Base-by-base conservation (phyloP, 164 flowering plant genomes). In the Nelumbo lutea region DNA sequence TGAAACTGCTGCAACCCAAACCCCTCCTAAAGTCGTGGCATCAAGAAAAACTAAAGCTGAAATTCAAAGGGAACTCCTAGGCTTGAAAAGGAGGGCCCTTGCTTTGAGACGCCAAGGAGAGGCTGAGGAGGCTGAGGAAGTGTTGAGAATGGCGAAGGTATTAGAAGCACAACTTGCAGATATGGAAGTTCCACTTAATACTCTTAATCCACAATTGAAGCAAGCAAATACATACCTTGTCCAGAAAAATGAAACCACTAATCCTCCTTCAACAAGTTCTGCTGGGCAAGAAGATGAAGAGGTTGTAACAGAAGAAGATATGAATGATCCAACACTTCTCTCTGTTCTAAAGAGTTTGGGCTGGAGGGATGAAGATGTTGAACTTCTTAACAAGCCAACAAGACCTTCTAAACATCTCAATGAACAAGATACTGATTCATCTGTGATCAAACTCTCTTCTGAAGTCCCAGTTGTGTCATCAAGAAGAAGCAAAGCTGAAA, bases 21-120 rank as follows among this genome's bases (percentile, higher is more conserved):
- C 70, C 6, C 48, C 74, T 70, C 46, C 79, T 52, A 66, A 40
- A 62, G 71, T 27, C 67, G 72, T 15, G 61, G 73, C 59, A 56
- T 68, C 82, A 10, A 81, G 72, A 73, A 84, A 79, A 85, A 88
- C 86, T 74, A 88, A 85, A 83, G 83, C 78, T 51, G 95, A 90
- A 75, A 68, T 91, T 1, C 97, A 93, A 78, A 84, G 90, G 66
- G 98, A 93, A 72, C 91, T 91, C 13, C 79, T 93, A 51, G 83
- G 85, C 13, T 67, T 89, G 72, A 93, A 90, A 78, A 82, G 97
- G 53, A 89, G 87, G 77, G 89, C 98, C n/a, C 85, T 87, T 64
- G 70, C 84, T 47, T 75, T 93, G 60, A 85, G 96, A 73, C 92
- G 96, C 51, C 85, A 93, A 76, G 97, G 98, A 53, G 78, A 85